Percentiles rank a stretch among this genome's conserved stretches.
Conservation (phyloP, 176 grass and related monocot genomes). For the Triticum monococcum region DNA sequence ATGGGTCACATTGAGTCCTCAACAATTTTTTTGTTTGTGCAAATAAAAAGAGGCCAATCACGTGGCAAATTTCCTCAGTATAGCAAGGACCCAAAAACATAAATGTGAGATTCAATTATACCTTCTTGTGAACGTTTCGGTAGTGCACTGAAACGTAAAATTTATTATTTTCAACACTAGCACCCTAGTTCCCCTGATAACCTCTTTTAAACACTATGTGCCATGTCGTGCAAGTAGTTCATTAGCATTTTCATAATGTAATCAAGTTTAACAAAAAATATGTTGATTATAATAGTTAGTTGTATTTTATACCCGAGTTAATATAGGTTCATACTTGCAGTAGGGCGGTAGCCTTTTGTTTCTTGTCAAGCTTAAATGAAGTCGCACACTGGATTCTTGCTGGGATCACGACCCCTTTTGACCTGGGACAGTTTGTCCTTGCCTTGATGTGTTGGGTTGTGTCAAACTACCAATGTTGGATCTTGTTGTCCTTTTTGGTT, state of each 20-base stretch:
- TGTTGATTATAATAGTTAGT: neutral
- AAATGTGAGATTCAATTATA: neutral
- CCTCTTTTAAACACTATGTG: neutral
- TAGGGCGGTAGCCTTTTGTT: neutral
- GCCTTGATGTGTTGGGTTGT: too few relatives aligned
- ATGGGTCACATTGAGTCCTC: neutral
- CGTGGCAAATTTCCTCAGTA: neutral
- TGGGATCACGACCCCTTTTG: neutral
- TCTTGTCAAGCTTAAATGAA: neutral
- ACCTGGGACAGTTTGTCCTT: too few relatives aligned
- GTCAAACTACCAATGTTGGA: too few relatives aligned
- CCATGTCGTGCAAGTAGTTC: neutral
- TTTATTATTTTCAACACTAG: neutral
- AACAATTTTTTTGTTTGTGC: neutral
- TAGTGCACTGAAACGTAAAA: neutral
- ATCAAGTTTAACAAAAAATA: neutral
- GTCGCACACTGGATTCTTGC: neutral
- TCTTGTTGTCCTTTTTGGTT: too few relatives aligned
- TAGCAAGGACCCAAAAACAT: neutral
- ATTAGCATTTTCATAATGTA: neutral
- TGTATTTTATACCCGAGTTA: neutral
- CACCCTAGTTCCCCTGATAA: neutral
- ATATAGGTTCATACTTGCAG: neutral
- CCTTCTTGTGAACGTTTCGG: neutral
- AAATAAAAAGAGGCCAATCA: neutral